Evolutionary conservation across 768 basidiomycete species (phyloP), one percentile per base, ranked within the genome.

Genomic region (Amanita polypyramis): DNA sequence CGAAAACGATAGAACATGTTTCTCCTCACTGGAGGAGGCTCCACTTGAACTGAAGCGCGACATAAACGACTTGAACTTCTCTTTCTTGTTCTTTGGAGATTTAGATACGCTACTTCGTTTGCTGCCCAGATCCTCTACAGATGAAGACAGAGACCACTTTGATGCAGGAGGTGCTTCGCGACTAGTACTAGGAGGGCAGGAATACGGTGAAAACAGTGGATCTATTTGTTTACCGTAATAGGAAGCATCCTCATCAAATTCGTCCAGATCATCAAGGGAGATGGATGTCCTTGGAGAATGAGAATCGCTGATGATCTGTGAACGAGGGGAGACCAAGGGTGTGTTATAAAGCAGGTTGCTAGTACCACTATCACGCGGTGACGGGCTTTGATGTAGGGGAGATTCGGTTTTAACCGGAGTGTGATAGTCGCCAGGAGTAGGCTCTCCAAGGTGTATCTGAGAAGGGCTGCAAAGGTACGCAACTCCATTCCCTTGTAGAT

Each of bases 191-290:
- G 37, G 15, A 3, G 34, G 34, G 14, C 33, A 17, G 15, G 36
- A 34, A 32, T 49, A 49, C 10, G 47, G 47, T n/a, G 47, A 49
- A 25, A 49, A 49, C 3, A 49, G 47, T 9, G 35, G 14, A 32
- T 49, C 30, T 10, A 49, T 42, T 6, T 49, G 39, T 42, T 42
- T 49, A 17, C 47, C 47, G 19, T 49, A 49, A 33, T 41, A 49
- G n/a, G 47, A 49, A 14, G 47, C 47, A 17, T 49, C 47, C 7
- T 49, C 47, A 25, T 49, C 47, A 30, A 49, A 49, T 15, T 49
- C 47, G 40, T 49, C 47, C 2, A 45, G 15, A 11, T 49, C 47
- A 14, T 41, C 39, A 25, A 33, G 20, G 7, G 47, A 49, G 14
- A 29, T n/a, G 2, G 47, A 49, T 15, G 47, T 41, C n/a, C 47